Percentiles rank a stretch among this genome's conserved stretches.
phyloP scores from a whole-genome alignment of 495 filamentous ascomycete genomes.

The Sabuloglossum arenarium region DNA sequence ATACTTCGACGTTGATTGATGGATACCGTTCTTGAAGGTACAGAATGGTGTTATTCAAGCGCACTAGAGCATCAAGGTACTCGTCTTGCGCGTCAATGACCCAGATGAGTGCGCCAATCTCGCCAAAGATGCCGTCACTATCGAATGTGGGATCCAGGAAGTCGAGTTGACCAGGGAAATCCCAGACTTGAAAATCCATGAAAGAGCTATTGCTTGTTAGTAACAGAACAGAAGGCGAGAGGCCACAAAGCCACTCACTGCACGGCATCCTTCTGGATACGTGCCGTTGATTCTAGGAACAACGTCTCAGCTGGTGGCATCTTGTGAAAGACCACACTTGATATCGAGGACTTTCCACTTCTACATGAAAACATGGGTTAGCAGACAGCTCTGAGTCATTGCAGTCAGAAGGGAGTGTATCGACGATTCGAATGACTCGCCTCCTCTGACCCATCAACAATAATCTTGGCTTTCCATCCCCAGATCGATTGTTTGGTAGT shows the following conservation, averaged over 20 bases:
- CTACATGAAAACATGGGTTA: conserved; percentile 21
- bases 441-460: conserved; percentile 90
- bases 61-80: conserved; percentile 70
- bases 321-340: conserved; percentile 94
- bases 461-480: conserved; percentile 54
- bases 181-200: conserved; percentile 97
- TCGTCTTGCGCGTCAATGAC: conserved; percentile 97
- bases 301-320: conserved; percentile 87
- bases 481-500: conserved; percentile 17
- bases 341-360: conserved; percentile 94
- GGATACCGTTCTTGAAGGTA: conserved; percentile 73
- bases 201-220: conserved; percentile 51
- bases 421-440: conserved; percentile 22
- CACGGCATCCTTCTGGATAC: conserved; percentile 80
- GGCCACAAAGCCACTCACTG: conserved; percentile 33
- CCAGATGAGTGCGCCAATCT: conserved; percentile 89
- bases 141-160: conserved; percentile 73
- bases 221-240: not conserved
- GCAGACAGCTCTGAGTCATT: not conserved
- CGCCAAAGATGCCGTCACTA: conserved; percentile 77
- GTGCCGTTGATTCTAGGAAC: conserved; percentile 81
- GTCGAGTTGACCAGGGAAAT: conserved; percentile 86
- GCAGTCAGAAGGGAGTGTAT: not conserved
- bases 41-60: conserved; percentile 72
- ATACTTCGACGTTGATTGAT: conserved; percentile 86